Base-by-base conservation (phyloP, 441 rosid species). In the Gossypium aridum region DNA sequence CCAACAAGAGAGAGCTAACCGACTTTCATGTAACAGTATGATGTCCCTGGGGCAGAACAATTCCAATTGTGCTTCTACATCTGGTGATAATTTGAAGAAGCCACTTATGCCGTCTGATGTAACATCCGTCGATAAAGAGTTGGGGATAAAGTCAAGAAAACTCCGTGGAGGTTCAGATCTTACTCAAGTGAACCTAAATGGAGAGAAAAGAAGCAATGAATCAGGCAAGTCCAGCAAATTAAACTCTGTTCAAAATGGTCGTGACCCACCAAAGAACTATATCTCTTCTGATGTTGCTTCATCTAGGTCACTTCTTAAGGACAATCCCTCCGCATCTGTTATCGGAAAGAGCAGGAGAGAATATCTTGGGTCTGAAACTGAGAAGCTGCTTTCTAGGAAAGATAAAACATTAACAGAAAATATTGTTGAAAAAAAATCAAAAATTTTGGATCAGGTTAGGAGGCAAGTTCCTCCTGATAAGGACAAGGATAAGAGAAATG, bases 1-100 rank as follows among this genome's bases (percentile, higher is more conserved):
- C 82, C 96, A 91, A 74, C 87, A 81, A 82, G 93, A 88, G 79
- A 83, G 96, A 78, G 91, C 85, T 65, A 79, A 80, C 75, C 80
- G 60, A 76, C 77, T 4, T 74, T 68, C 76, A 64, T 76, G 79
- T 54, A 63, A 78, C 25, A 56, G 69, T 73, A 74, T 75, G 64
- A 83, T 61, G 65, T 39, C 83, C 54, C 20, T 71, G 34, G 82
- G 75, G 57, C 80, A 80, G 37, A 85, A 85, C 70, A 78, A 68
- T 76, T 70, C 79, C 31, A 78, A 73, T 61, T 79, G 53, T 63
- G 63, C 70, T 64, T 71, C 75, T 71, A 47, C 59, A 47, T 75
- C 82, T 54, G 76, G 51, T 67, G 78, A 80, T 78, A 56, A 63
- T 77, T 73, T 68, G 65, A 77, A 77, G 64, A 80, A 80, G 62